These are phyloP conservation scores for Podospora fimiseda DNA, from an alignment of 495 filamentous ascomycete genomes.

Conservation along the genomic window DNA sequence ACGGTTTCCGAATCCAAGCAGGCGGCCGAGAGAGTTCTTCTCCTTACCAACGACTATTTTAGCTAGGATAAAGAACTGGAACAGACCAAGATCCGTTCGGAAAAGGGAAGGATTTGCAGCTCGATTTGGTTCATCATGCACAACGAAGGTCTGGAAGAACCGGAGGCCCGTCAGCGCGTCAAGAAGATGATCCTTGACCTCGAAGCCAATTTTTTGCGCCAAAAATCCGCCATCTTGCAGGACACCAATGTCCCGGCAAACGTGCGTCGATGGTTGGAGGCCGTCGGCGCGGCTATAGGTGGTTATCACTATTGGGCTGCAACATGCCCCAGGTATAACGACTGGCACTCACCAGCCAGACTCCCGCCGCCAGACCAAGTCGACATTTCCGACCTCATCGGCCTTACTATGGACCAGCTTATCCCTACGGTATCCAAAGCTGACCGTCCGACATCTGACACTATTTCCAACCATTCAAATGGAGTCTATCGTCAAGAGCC, in stretches of 20 bases:
- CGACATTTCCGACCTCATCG: neutral
- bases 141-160: neutral
- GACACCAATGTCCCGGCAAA: neutral
- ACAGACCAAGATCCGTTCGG: neutral
- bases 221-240: neutral
- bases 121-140: neutral
- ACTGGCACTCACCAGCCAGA: neutral
- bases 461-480: too few relatives aligned
- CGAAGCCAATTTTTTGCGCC: neutral
- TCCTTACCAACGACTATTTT: neutral
- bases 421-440: neutral
- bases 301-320: neutral
- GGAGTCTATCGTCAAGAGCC: too few relatives aligned
- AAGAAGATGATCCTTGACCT: neutral
- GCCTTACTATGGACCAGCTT: neutral
- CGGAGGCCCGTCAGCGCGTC: neutral
- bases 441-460: too few relatives aligned
- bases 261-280: neutral
- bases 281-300: neutral
- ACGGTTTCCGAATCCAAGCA: neutral
- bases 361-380: neutral
- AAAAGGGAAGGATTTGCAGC: neutral
- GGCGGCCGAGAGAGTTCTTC: neutral
- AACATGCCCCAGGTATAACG: neutral
- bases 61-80: neutral